These are phyloP conservation scores for Tylopilus intermedius DNA, from an alignment of 768 basidiomycete species.

Conservation along the genomic window DNA sequence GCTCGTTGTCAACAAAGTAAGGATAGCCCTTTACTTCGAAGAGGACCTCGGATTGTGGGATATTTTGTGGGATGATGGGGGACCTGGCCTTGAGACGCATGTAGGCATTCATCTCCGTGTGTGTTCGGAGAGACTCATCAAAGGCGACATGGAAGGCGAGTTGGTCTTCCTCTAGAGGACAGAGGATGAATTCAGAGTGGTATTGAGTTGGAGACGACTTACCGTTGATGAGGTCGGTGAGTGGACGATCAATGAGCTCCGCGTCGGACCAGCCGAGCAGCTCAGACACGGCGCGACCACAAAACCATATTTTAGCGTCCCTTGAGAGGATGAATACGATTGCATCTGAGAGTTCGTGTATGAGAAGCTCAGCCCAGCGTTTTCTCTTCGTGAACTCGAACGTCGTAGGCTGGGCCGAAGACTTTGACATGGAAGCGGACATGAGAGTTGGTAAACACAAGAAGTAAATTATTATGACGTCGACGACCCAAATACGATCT, in stretches of 20 bases:
- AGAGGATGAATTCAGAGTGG: not conserved
- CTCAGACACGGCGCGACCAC: slow-evolving; percentile 61
- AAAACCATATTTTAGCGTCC: slow-evolving; percentile 62
- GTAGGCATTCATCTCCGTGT: slow-evolving; percentile 51
- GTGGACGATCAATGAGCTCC: slow-evolving; percentile 65
- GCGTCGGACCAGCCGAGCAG: slow-evolving; percentile 73
- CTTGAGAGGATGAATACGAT: slow-evolving; percentile 64
- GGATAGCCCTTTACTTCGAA: slow-evolving; percentile 71
- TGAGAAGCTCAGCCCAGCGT: slow-evolving; percentile 77
- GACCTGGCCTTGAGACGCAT: slow-evolving; percentile 54
- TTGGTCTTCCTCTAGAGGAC: slow-evolving; percentile 52
- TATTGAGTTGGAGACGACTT: slow-evolving; percentile 17
- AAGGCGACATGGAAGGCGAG: slow-evolving; percentile 43
- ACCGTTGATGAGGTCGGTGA: slow-evolving; percentile 65
- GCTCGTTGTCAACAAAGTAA: slow-evolving; percentile 38
- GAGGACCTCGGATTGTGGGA: slow-evolving; percentile 44
- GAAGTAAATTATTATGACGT: slow-evolving; percentile 23
- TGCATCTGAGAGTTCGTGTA: slow-evolving; percentile 71
- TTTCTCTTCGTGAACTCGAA: slow-evolving; percentile 88
- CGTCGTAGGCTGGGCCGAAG: slow-evolving; percentile 12
- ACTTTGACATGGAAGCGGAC: slow-evolving; percentile 15
- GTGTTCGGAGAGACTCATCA: slow-evolving; percentile 47
- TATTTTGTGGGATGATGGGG: slow-evolving; percentile 23
- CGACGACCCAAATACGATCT: slow-evolving; percentile 8
- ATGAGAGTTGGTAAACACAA: slow-evolving; percentile 7